Base-by-base conservation (phyloP, 331 rosid genomes). In the Pyrus hybrid region DNA sequence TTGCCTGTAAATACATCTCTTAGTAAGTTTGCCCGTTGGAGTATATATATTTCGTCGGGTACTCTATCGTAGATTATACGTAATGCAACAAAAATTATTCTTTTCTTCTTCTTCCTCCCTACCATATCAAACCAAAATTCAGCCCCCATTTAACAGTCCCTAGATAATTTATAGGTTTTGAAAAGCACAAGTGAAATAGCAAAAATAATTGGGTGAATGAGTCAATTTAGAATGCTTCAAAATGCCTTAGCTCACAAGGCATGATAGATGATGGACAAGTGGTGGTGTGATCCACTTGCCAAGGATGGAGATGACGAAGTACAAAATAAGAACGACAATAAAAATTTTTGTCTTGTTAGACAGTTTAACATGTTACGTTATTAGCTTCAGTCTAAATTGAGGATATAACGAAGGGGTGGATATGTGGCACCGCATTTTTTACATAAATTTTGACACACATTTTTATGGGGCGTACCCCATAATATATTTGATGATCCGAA, bases 51-150 rank as follows among this genome's bases (percentile, higher is more conserved):
- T 41, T 41, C 5, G 5, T 41, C 10, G 5, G 12, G 47, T 41
- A 11, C 14, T 41, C 47, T 14, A 11, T 37, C 47, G 14, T 41
- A 41, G 14, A 41, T 10, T 41, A 41, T 41, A 41, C 5, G 1
- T 45, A 58, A 76, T 82, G 21, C 64, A 71, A 58, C 79, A 68
- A 30, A 76, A 49, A 20, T 23, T 58, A 58, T 30, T 64, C 7
- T 11, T 41, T 11, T 41, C 35, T 67, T 16, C n/a, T 62, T 32
- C 32, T 8, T 49, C 43, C 51, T 16, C 47, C 47, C 61, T 51
- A 85, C 88, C 90, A 45, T 83, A 82, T 84, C 90, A 83, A 56
- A 73, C 89, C 84, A 81, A 86, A 72, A 81, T 73, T 74, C 82
- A 84, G 75, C 84, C 54, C 29, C 57, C 62, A 14, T 61, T 25